phyloP scores from a whole-genome alignment of 169 alveolate genomes.

The Cryptosporidium felis region DNA sequence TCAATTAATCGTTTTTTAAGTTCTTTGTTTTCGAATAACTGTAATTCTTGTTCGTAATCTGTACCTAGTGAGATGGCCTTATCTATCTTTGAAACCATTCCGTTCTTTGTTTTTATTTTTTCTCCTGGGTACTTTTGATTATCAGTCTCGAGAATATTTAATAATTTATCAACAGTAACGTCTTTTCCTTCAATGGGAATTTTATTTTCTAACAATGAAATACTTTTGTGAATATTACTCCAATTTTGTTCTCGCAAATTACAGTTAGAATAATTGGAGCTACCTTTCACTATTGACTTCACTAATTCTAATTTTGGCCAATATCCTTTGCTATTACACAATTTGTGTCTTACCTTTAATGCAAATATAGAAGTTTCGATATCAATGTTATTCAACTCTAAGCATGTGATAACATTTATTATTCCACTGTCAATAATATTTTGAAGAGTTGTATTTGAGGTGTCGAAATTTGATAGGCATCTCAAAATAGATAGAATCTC shows the following conservation, averaged over 20 bases:
- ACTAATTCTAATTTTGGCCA: not conserved
- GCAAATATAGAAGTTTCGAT: slow-evolving; percentile 28
- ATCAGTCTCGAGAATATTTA: not conserved
- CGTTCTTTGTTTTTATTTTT: not conserved
- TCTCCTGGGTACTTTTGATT: not conserved
- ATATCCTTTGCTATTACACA: slow-evolving; percentile 20
- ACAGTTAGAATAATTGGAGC: too few relatives aligned
- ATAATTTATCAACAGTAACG: not conserved
- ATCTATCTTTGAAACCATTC: not conserved
- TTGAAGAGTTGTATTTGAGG: not conserved
- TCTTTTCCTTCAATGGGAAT: not conserved
- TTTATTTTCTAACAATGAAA: not conserved
- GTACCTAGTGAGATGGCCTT: slow-evolving; percentile 16
- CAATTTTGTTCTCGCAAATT: too few relatives aligned
- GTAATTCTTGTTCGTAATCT: not conserved
- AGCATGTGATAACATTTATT: not conserved
- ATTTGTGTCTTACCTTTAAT: not conserved
- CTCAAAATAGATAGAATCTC: slow-evolving; percentile 26
- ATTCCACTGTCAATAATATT: slow-evolving; percentile 10
- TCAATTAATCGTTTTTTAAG: slow-evolving; percentile 2
- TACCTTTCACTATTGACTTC: not conserved
- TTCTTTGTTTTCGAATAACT: not conserved
- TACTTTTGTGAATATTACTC: not conserved
- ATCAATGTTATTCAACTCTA: not conserved
- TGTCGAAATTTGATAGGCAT: not conserved